phyloP scores from a whole-genome alignment of 2,329 filamentous ascomycete species.

The Atkinsonella hypoxylon region DNA sequence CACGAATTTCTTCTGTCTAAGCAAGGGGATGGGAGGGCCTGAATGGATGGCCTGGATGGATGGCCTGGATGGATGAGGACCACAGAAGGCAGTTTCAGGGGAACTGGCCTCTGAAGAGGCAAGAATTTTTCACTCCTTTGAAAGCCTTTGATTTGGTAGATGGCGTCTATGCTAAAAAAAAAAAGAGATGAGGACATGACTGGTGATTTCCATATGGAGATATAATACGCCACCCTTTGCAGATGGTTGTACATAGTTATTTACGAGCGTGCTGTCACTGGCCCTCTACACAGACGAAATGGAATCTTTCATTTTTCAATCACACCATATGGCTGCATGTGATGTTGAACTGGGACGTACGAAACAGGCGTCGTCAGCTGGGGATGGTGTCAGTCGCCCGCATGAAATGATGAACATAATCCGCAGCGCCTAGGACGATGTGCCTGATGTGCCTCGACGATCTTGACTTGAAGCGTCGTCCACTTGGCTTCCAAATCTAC shows the following conservation, averaged over 20 bases:
- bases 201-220: conserved; percentile 17
- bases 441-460: no score
- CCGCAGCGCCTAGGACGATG: no score
- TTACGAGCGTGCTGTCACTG: neutral
- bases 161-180: conserved; percentile 5
- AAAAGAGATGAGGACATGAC: conserved; percentile 4
- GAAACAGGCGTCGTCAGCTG: no score
- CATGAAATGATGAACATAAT: no score
- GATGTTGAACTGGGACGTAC: no score
- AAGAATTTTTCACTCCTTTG: neutral
- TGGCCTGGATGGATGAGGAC: neutral
- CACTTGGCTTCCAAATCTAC: no score
- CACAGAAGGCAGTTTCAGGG: conserved; percentile 7
- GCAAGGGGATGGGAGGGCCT: neutral
- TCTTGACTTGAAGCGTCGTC: no score
- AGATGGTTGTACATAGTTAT: neutral
- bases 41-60: neutral
- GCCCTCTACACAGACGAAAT: no score
- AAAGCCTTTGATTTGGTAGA: neutral
- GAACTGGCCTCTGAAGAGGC: conserved; percentile 3
- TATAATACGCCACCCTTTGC: neutral
- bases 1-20: neutral
- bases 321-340: neutral
- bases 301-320: no score
- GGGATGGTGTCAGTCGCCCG: no score